Conservation (phyloP, 805 yeast species). For the Maudiozyma pseudohumilis region DNA sequence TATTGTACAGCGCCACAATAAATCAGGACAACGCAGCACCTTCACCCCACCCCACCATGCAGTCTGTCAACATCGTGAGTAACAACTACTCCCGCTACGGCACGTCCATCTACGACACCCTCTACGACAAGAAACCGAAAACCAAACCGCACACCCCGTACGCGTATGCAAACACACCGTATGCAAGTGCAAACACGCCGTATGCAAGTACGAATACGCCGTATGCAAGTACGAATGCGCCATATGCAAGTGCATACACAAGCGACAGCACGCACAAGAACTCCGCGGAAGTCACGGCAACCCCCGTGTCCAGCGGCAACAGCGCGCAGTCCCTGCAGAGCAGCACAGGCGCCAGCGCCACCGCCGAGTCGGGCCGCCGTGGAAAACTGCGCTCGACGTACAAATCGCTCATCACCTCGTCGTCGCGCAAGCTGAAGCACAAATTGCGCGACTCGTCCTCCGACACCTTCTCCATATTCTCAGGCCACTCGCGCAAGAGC, state of each 20-base stretch:
- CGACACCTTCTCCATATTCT: slow-evolving; percentile 25
- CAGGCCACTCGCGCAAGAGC: slow-evolving; percentile 15
- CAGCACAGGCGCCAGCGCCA: background rate
- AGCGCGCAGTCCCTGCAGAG: background rate
- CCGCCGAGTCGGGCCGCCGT: background rate
- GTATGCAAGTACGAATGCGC: no score
- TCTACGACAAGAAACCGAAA: slow-evolving; percentile 11
- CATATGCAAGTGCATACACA: background rate
- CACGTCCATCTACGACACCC: slow-evolving; percentile 25
- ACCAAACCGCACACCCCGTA: no score
- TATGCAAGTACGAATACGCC: no score
- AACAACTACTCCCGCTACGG: slow-evolving; percentile 33
- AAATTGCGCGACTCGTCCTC: slow-evolving; percentile 24
- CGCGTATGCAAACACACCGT: no score
- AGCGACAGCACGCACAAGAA: background rate
- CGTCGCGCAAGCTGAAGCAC: slow-evolving; percentile 24
- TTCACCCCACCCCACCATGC: no score
- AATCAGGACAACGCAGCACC: no score
- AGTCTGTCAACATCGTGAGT: slow-evolving; percentile 28
- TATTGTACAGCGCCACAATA: no score
- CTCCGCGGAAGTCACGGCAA: background rate
- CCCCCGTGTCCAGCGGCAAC: background rate
- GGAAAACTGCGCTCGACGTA: slow-evolving; percentile 17
- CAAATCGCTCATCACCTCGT: slow-evolving; percentile 16
- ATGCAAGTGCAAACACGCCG: no score